Base-by-base conservation (phyloP, 345 rosid genomes). In the Aurinia saxatilis region DNA sequence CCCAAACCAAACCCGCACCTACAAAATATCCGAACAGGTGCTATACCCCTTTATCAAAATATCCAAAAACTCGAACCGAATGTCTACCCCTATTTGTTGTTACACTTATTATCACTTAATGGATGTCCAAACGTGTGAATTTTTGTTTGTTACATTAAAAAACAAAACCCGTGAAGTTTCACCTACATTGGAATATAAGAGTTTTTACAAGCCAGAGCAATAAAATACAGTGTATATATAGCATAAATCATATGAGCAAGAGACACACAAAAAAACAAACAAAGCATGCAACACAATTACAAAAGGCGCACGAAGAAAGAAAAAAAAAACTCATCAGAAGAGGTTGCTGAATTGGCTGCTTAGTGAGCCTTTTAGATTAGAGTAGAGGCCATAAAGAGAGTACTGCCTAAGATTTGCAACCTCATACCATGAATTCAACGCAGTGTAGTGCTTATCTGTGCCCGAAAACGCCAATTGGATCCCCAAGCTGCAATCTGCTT, bases 381-480 rank as follows among this genome's bases (percentile, higher is more conserved):
- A 75, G 75, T 87, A 93, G 52, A 95, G 90, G 62, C 84, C 84
- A 54, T 72, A 90, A 48, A 93, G 96, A 0, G 99, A 93, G 79
- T 90, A 93, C 74, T 93, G 97, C 33, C 95, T 75, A 38, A 93
- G 86, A 58, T 90, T 93, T 40, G 82, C 87, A 17, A 95, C 91
- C 68, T 95, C 97, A 17, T 95, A 95, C 99, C 99, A 95, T 2
- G 99, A 88, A 68, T 95, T 95, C 59, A 95, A 79, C 5, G 65
- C 88, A 4, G 87, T 67, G 50, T 80, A 74, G 70, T 95, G 99
- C 78, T 95, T 90, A 68, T 95, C 99, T 0, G 97, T 95, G 49
- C 99, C 99, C 1, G 97, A 90, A 77, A 95, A 90, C 18, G 99
- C 95, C 65, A 95, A 56, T 17, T 95, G 99, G 60, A 95, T 90